phyloP scores from a whole-genome alignment of 306 rosid genomes.

The Cucumis cinereus region DNA sequence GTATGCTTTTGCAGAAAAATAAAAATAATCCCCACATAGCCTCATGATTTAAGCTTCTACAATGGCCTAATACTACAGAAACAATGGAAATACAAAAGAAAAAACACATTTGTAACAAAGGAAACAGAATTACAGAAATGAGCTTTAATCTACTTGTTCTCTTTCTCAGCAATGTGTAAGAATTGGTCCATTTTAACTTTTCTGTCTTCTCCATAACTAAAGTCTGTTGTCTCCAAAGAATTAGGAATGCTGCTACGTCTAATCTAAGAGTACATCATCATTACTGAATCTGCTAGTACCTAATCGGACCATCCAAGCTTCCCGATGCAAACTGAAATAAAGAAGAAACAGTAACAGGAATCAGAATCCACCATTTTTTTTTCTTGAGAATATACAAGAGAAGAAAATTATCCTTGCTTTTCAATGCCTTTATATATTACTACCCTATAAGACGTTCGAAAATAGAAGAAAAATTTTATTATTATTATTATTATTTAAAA shows the following conservation, averaged over 20 bases:
- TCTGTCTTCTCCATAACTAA: background rate
- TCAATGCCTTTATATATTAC: background rate
- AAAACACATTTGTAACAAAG: background rate
- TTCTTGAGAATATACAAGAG: background rate
- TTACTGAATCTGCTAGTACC: conserved; percentile 35
- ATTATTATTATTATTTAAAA: too few species aligned
- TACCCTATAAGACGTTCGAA: too few species aligned
- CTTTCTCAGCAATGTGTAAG: background rate
- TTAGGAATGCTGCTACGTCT: conserved; percentile 4
- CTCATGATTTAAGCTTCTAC: background rate
- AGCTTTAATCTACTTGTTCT: background rate
- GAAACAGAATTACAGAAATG: background rate
- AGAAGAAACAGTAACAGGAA: background rate
- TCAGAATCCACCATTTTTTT: background rate
- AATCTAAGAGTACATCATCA: background rate
- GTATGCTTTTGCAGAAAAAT: background rate
- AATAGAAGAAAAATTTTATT: too few species aligned
- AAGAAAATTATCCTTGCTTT: background rate
- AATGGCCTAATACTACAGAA: background rate
- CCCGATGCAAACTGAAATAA: conserved; percentile 89
- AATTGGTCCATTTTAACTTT: background rate
- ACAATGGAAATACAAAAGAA: background rate
- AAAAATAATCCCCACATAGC: background rate
- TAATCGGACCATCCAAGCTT: conserved; percentile 87
- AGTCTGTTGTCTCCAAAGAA: conserved; percentile 12